phyloP scores from a whole-genome alignment of 192 early-diverging fungal genomes.

The Coemansia sp. region DNA sequence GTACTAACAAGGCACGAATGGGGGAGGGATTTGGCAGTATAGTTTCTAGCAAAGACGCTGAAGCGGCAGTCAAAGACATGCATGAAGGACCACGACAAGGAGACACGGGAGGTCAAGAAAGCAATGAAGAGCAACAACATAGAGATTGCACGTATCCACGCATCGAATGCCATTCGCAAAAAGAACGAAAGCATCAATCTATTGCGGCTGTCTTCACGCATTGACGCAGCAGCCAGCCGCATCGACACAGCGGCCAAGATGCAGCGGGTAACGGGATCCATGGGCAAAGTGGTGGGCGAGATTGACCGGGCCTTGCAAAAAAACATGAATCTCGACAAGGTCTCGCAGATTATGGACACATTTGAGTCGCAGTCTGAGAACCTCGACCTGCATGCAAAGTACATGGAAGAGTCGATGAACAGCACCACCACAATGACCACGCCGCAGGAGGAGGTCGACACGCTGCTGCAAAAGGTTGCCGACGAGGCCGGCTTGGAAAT shows the following conservation, averaged over 20 bases:
- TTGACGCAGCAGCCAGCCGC: conserved; percentile 87
- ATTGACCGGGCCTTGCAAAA: conserved; percentile 93
- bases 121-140: conserved; percentile 90
- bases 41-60: conserved; percentile 92
- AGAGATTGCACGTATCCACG: conserved; percentile 92
- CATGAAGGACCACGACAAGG: conserved; percentile 76
- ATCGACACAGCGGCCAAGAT: conserved; percentile 95
- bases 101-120: conserved; percentile 87
- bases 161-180: conserved; percentile 94
- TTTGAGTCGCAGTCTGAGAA: conserved; percentile 97
- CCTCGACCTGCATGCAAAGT: conserved; percentile 93
- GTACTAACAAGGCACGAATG: neutral
- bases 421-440: conserved; percentile 82
- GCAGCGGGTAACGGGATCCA: conserved; percentile 77
- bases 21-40: neutral
- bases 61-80: conserved; percentile 80
- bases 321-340: conserved; percentile 93
- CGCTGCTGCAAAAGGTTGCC: conserved; percentile 93
- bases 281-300: conserved; percentile 84
- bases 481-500: conserved; percentile 94
- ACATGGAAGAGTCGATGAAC: conserved; percentile 94
- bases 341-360: conserved; percentile 97
- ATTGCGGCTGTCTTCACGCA: conserved; percentile 79
- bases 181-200: conserved; percentile 92
- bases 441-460: conserved; percentile 89